Base-by-base conservation (phyloP, 192 early-diverging fungal genomes). In the Podila epigama region DNA sequence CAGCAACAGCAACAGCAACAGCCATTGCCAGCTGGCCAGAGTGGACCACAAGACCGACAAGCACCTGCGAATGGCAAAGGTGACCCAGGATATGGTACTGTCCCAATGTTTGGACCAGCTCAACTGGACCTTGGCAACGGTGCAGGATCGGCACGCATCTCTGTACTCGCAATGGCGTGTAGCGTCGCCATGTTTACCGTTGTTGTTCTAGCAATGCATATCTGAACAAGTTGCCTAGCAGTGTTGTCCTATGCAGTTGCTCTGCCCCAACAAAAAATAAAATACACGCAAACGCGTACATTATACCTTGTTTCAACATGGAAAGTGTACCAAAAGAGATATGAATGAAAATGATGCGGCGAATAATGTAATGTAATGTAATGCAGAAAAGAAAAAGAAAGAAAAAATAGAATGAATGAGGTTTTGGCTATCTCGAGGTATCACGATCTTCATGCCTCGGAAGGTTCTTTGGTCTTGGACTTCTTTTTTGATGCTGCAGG, bases 31-130 rank as follows among this genome's bases (percentile, higher is more conserved):
- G 10, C n/a, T n/a, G n/a, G n/a, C n/a, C n/a, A n/a, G n/a, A n/a
- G n/a, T n/a, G n/a, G n/a, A n/a, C n/a, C n/a, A n/a, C n/a, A n/a
- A n/a, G n/a, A n/a, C n/a, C n/a, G n/a, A n/a, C n/a, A n/a, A n/a
- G n/a, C n/a, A n/a, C n/a, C n/a, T n/a, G n/a, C n/a, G 6, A 54
- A 31, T 54, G 52, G 52, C 12, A 4, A 25, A n/a, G 60, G 60
- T 8, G 44, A 27, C 1, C 7, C 60, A 18, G 60, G 60, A 12
- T 62, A 48, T 15, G 60, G 60, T 5, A 62, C 60, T 1, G 44
- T 51, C 11, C 60, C 60, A 29, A 62, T 62, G 60, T 62, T 62
- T 51, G 60, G 60, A 8, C 60, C 42, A 12, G 42, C 60, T 1
- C 60, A 51, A 28, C 33, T 62, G 7, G 60, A 62, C 8, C 28